Conservation (phyloP, 1,139 yeast species). For the Yamadazyma dushanensis region DNA sequence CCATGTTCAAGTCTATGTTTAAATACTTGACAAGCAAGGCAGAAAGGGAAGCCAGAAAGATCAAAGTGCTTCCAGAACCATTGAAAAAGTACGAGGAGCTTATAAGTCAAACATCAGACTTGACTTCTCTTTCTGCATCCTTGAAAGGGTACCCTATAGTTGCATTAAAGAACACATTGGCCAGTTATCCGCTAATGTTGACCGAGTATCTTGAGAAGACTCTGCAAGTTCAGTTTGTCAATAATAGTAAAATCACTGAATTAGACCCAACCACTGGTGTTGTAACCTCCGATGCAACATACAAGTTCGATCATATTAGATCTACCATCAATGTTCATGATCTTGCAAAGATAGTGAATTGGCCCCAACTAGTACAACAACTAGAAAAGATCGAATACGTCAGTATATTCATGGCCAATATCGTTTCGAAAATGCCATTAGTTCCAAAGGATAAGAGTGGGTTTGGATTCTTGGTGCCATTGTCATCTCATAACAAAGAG, state of each 20-base stretch:
- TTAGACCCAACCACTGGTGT: constrained; percentile 21
- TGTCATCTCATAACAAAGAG: constrained; percentile 51
- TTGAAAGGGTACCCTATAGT: constrained; percentile 54
- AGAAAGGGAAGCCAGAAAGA: constrained; percentile 3
- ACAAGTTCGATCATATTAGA: constrained; percentile 52
- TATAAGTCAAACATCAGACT: constrained; percentile 30
- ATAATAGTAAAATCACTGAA: constrained; percentile 20
- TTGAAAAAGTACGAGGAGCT: constrained; percentile 31
- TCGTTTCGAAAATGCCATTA: constrained; percentile 36
- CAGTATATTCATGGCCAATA: constrained; percentile 60
- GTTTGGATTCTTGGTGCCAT: constrained; percentile 88
- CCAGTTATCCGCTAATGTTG: constrained; percentile 47
- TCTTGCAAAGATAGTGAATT: constrained; percentile 24
- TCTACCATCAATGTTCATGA: constrained; percentile 51
- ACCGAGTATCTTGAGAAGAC: constrained; percentile 31
- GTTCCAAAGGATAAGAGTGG: constrained; percentile 57
- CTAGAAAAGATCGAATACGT: constrained; percentile 43
- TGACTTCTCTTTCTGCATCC: constrained; percentile 31
- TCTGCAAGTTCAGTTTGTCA: constrained; percentile 43
- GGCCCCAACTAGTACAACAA: constrained; percentile 13
- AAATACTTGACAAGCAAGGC: constrained; percentile 10
- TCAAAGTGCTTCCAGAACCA: constrained; percentile 15
- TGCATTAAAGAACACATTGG: constrained; percentile 54
- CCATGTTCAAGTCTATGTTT: constrained; percentile 20
- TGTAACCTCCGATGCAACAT: constrained; percentile 8